Evolutionary conservation across 208 protist genomes (phyloP).

Genomic region (Crithidia brevicula): DNA sequence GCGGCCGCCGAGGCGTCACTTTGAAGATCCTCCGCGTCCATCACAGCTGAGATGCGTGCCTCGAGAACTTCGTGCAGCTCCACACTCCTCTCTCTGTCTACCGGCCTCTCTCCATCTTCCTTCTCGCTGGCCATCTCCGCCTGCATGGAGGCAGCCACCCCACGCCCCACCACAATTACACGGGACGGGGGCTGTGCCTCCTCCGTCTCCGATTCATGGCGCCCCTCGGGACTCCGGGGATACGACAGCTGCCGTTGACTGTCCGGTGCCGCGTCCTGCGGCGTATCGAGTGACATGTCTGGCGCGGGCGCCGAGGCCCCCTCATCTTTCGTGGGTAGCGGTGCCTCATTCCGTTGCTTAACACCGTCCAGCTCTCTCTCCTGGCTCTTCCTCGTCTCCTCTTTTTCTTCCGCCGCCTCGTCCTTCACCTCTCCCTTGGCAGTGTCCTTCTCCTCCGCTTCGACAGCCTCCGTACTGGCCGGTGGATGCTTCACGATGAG

Average conservation of each 20-base stretch:
- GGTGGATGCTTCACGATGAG: neutral
- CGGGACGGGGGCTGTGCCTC: neutral
- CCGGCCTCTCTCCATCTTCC: neutral
- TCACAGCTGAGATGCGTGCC: neutral
- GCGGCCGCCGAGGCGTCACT: neutral
- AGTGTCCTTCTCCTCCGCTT: neutral
- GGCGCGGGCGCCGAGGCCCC: too few species aligned
- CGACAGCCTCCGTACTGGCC: neutral
- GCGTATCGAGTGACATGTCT: too few species aligned
- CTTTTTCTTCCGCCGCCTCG: neutral
- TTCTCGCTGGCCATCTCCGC: neutral
- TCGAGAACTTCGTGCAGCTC: neutral
- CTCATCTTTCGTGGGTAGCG: too few species aligned
- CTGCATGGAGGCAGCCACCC: neutral
- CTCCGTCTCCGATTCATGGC: neutral
- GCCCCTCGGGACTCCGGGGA: neutral
- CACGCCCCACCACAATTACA: neutral
- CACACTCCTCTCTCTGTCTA: neutral
- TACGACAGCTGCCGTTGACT: conserved; percentile 8
- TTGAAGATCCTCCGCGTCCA: too few species aligned
- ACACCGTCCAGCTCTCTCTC: neutral
- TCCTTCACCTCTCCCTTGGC: neutral
- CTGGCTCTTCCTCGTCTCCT: neutral
- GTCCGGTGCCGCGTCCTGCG: too few species aligned
- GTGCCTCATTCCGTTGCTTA: too few species aligned